Evolutionary conservation across 192 early-diverging fungal species (phyloP).

Genomic region (Phlyctochytrium bullatum): DNA sequence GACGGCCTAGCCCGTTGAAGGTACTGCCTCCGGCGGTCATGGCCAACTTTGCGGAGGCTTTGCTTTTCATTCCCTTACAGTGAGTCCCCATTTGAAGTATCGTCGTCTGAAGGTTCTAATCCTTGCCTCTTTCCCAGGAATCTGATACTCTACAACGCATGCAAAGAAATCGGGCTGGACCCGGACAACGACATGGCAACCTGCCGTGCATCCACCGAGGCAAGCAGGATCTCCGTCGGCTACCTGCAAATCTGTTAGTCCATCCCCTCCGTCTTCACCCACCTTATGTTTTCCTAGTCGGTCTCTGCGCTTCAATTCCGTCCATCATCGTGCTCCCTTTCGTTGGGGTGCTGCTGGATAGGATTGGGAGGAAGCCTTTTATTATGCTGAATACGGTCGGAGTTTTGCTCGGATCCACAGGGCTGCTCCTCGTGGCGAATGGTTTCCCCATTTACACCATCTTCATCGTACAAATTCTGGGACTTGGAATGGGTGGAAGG

Average conservation of each 20-base stretch:
- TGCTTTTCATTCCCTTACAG: neutral
- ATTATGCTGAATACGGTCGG: neutral
- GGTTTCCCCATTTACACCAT: neutral
- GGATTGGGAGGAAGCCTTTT: neutral
- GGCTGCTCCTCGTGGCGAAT: neutral
- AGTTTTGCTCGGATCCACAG: neutral
- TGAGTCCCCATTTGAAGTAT: too few species aligned
- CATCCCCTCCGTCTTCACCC: too few species aligned
- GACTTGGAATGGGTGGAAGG: neutral
- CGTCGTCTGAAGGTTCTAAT: too few species aligned
- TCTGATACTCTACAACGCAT: neutral
- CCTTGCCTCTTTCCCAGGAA: too few species aligned
- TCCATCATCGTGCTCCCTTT: neutral
- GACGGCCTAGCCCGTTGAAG: neutral
- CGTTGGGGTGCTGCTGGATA: neutral
- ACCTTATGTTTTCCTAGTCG: too few species aligned
- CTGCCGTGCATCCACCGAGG: neutral
- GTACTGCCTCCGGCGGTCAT: neutral
- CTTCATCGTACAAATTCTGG: neutral
- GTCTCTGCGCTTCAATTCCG: neutral
- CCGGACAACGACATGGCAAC: neutral
- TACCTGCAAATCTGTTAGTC: neutral
- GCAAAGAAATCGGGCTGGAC: neutral
- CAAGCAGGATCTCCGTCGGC: neutral
- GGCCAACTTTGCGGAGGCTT: neutral